Percentiles rank a stretch among this genome's conserved stretches.
phyloP scores from a whole-genome alignment of 129 eudicot species.

The Tagetes erecta region DNA sequence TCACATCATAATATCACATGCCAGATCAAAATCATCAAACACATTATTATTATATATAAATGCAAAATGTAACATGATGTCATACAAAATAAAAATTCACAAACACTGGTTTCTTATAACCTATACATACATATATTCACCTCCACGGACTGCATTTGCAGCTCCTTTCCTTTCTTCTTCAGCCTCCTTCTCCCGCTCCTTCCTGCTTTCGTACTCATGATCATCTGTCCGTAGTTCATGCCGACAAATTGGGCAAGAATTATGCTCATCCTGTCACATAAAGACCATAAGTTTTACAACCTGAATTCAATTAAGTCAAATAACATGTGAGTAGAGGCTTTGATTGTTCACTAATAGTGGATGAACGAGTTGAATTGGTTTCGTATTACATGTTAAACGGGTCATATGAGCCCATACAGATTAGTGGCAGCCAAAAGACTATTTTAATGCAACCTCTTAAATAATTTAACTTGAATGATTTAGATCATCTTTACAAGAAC shows the following conservation, averaged over 20 bases:
- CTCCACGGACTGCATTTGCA: constrained; percentile 89
- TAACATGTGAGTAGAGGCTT: background rate
- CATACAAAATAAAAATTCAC: background rate
- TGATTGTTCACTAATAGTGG: too few species aligned
- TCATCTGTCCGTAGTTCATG: constrained; percentile 92
- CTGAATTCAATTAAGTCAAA: background rate
- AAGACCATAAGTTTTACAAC: background rate
- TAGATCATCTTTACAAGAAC: background rate
- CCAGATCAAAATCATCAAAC: background rate
- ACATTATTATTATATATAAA: background rate
- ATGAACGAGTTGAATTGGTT: background rate
- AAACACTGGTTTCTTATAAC: background rate
- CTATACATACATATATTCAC: constrained; percentile 96
- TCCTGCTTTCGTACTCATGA: constrained; percentile 87
- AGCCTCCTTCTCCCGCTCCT: constrained; percentile 92
- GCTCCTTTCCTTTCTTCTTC: constrained; percentile 98
- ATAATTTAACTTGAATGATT: background rate
- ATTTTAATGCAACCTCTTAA: background rate
- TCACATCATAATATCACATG: background rate
- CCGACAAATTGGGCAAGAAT: constrained; percentile 95
- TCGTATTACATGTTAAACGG: background rate
- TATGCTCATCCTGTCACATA: constrained; percentile 74
- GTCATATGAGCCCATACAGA: background rate
- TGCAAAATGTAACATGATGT: constrained; percentile 21
- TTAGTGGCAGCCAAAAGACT: background rate